Percentiles rank a stretch among this genome's conserved stretches.
These are phyloP conservation scores for Colletotrichum ledebouriae DNA, from an alignment of 2,329 filamentous ascomycete genomes.

Conservation along the genomic window DNA sequence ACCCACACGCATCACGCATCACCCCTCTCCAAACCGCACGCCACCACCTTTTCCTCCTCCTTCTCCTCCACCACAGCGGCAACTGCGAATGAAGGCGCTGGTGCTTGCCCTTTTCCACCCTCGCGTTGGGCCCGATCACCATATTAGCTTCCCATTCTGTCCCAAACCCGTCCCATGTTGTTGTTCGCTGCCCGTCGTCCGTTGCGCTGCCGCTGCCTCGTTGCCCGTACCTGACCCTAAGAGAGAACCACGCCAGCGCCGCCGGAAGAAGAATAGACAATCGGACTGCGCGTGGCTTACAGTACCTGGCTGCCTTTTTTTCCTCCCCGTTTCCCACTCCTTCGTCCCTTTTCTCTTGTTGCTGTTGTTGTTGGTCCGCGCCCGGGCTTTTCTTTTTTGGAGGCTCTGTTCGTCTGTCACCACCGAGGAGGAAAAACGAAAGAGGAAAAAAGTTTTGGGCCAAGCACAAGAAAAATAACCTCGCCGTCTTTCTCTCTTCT, in stretches of 20 bases:
- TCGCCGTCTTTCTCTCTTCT: neutral
- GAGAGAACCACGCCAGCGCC: conserved; percentile 25
- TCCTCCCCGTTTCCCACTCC: conserved; percentile 1
- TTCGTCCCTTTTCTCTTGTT: conserved; percentile 14
- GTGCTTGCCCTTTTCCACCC: conserved; percentile 40
- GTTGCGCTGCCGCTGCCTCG: conserved; percentile 21
- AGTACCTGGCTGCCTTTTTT: conserved; percentile 20
- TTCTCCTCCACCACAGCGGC: conserved; percentile 30
- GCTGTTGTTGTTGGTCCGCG: conserved; percentile 4
- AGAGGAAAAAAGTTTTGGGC: conserved; percentile 20
- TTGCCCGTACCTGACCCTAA: conserved; percentile 28
- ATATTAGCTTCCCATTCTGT: conserved; percentile 39
- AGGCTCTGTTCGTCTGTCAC: conserved; percentile 39
- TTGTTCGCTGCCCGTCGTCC: conserved; percentile 23
- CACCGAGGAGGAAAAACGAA: conserved; percentile 29
- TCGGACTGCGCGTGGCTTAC: conserved; percentile 32
- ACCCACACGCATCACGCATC: neutral
- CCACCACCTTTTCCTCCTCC: conserved; percentile 25
- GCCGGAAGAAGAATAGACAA: conserved; percentile 28
- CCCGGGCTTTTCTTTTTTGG: conserved; percentile 21
- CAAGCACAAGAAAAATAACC: conserved; percentile 24
- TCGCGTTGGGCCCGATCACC: conserved; percentile 39
- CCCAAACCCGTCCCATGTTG: conserved; percentile 31
- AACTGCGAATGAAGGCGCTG: conserved; percentile 37
- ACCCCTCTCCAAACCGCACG: conserved; percentile 21